Evolutionary conservation across 768 basidiomycete genomes (phyloP), one percentile per base, ranked within the genome.

Genomic region (Sistotremastrum suecicum): DNA sequence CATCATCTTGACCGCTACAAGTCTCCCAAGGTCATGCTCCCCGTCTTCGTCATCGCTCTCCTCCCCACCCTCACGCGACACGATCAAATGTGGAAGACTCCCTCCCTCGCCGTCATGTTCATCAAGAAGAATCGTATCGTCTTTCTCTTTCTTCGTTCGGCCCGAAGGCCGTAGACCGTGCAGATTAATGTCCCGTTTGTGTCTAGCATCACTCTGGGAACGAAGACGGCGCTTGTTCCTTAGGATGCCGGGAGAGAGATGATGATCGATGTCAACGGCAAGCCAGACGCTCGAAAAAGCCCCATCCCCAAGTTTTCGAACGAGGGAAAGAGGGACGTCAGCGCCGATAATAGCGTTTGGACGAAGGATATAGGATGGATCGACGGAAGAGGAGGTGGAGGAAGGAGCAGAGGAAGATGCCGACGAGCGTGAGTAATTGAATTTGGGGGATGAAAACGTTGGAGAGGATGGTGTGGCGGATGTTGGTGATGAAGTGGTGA

Each of bases 201-300:
- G 33, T 50, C 54, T 5, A 62, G 47, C 2, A 48, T 43, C 1
- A 54, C 32, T 12, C 39, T 50, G 8, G 47, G 54, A 28, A 47
- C 48, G 2, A 43, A 42, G 38, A 47, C 50, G 37, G 50, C 42
- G 32, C 48, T 42, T 39, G 41, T 49, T 31, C 43, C 37, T 30
- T 40, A 40, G 32, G 40, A 34, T 34, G 35, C 42, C 49, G 34
- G 3, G 51, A 48, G 34, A 54, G 34, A 12, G 43, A 31, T 33
- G 45, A 37, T 44, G 48, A 3, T 46, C 46, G 6, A 72, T 60
- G 52, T 75, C 74, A 39, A 71, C 67, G 2, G 80, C 83, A 5
- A 83, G 70, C 80, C 83, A 86, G 9, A 88, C 84, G 41, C 69
- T 70, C 41, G 76, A 79, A 59, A 88, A 88, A 1, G 82, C 74